Base-by-base conservation (phyloP, 441 rosid species). In the Hura crepitans region DNA sequence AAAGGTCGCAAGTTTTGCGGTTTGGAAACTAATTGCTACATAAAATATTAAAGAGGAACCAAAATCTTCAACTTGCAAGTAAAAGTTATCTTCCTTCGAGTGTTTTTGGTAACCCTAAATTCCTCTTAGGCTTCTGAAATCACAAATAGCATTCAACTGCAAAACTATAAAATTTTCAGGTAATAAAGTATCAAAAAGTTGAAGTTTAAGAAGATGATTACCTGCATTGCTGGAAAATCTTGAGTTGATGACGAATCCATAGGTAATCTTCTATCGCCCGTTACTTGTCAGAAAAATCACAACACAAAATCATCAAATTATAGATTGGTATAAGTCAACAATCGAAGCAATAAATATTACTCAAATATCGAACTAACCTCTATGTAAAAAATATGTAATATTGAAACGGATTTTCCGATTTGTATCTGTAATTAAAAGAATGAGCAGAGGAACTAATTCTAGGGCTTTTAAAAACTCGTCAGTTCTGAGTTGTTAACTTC, bases 171-270 rank as follows among this genome's bases (percentile, higher is more conserved):
- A 27, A 4, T 6, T 31, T 25, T 37, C 5, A 20, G 25, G 23
- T 11, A 28, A 35, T n/a, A 11, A 65, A 18, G 39, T 1, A 43
- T 42, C 5, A 46, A 6, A n/a, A 1, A 35, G 9, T 18, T 35
- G 58, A 12, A 33, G 14, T 55, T 17, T 23, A 14, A 28, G 11
- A 50, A 58, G 42, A 31, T 58, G 22, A 31, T 59, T 69, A 77
- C 83, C 81, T 74, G 82, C 80, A 76, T 70, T 72, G 80, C 74
- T 65, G 79, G 79, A 72, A 64, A 72, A 69, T 60, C 77, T 66
- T 74, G 76, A 10, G 75, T 42, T 31, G 71, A 69, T n/a, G 81
- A 80, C 6, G 82, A 78, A 75, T 75, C 78, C 81, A 80, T 82
- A 31, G 65, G 51, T 58, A 42, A 14, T 9, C 35, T 15, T 28